A percentile compares a stretch with the other conserved stretches of the same genome.
phyloP scores from a whole-genome alignment of 441 rosid species.

The Euphorbia schlechtendalii region DNA sequence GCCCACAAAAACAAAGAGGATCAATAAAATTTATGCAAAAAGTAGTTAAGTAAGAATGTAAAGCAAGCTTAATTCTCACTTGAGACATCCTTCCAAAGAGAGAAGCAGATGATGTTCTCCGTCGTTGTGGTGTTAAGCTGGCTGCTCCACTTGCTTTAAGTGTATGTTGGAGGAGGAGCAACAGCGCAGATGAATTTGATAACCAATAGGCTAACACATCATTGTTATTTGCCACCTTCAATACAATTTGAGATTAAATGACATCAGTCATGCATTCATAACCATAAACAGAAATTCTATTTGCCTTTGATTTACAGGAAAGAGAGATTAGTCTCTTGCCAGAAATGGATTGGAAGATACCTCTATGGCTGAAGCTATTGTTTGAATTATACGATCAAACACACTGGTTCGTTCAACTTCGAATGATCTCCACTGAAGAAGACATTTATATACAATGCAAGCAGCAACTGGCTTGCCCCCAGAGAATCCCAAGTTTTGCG shows the following conservation, averaged over 20 bases:
- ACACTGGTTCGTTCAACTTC: slow-evolving; percentile 98
- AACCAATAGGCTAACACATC: slow-evolving; percentile 90
- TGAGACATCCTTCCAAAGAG: slow-evolving; percentile 99
- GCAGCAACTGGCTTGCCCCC: slow-evolving; percentile 96
- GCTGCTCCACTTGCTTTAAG: slow-evolving; percentile 99
- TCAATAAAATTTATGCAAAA: not conserved
- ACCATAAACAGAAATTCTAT: not conserved
- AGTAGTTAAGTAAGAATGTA: not conserved
- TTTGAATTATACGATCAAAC: slow-evolving; percentile 96
- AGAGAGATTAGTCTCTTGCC: not conserved
- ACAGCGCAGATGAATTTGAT: slow-evolving; percentile 85
- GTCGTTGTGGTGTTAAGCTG: slow-evolving; percentile 92
- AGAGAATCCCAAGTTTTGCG: slow-evolving; percentile 90
- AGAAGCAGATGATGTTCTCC: slow-evolving; percentile 88
- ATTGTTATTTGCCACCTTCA: slow-evolving; percentile 85
- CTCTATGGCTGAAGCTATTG: slow-evolving; percentile 88
- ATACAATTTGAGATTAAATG: slow-evolving; percentile 19
- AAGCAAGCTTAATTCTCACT: slow-evolving; percentile 38
- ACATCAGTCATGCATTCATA: slow-evolving; percentile 21
- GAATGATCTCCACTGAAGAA: slow-evolving; percentile 99
- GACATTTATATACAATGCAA: slow-evolving; percentile 91
- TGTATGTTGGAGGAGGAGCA: slow-evolving; percentile 94
- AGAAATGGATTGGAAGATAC: slow-evolving; percentile 31
- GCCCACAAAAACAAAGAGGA: slow-evolving; percentile 18
- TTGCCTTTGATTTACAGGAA: not conserved